Base-by-base conservation (phyloP, 306 rosid species). In the Castanospermum australe region DNA sequence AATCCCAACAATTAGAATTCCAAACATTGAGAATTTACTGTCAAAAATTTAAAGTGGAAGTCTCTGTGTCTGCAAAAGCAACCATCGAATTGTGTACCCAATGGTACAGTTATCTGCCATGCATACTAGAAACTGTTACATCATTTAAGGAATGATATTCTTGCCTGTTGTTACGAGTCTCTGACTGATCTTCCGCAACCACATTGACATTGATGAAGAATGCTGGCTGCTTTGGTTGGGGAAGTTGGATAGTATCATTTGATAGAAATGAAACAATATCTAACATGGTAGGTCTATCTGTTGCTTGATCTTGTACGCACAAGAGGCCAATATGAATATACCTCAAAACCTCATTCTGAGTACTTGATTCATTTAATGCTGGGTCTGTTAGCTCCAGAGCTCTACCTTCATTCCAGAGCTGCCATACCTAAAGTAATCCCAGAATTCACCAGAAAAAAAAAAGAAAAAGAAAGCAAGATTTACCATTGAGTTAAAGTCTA, bases 241-340 rank as follows among this genome's bases (percentile, higher is more conserved):
- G 75, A 14, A 82, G 79, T 22, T 72, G 79, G 63, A 33, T n/a
- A 57, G 76, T 57, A 20, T 87, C 83, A 55, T 61, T 87, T 12
- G 71, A 77, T 41, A 87, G 55, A 83, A 87, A 76, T 41, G 76
- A 79, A 65, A 79, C 68, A 32, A 79, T 84, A 30, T 87, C 85
- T 6, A 50, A 18, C 89, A 84, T 79, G 76, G 62, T 79, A 39
- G 89, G 84, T 70, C 85, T 84, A 33, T 84, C 85, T 11, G 2
- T 50, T 8, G 87, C 78, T 2, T 67, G 68, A 8, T 81, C 88
- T 72, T 88, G 88, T 28, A 81, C 86, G 21, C 87, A 88, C 55
- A 84, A 71, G 4, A 88, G 88, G 9, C 88, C 71, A 8, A 84
- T 36, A 33, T 84, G 85, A 51, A 88, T 82, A 82, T 79, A 75